phyloP scores from a whole-genome alignment of 2,329 filamentous ascomycete genomes.

The Botrytis medusae region DNA sequence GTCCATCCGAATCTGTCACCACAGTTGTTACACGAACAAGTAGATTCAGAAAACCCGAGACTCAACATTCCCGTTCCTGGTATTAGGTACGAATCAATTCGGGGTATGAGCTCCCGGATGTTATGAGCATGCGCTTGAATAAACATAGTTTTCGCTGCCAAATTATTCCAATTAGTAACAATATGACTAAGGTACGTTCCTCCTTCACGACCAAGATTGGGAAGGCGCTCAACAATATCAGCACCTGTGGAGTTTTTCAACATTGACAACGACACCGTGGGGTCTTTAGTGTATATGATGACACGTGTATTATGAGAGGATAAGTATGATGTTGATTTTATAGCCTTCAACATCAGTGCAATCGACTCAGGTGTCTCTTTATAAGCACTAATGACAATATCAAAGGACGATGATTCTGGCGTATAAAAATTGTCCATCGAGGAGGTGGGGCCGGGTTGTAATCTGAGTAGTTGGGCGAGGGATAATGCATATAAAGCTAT shows the following conservation, averaged over 20 bases:
- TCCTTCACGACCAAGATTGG: constrained; percentile 48
- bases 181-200: constrained; percentile 51
- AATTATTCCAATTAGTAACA: constrained; percentile 44
- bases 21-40: constrained; percentile 44
- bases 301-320: constrained; percentile 26
- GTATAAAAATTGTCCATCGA: constrained; percentile 28
- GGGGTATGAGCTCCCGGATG: constrained; percentile 41
- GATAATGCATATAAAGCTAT: background rate
- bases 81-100: constrained; percentile 45
- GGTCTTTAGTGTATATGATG: constrained; percentile 36
- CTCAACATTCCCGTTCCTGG: constrained; percentile 48
- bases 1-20: constrained; percentile 44
- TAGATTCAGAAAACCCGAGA: constrained; percentile 42
- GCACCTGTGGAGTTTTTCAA: constrained; percentile 32
- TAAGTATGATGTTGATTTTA: constrained; percentile 32
- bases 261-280: constrained; percentile 22
- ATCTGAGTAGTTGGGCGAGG: background rate
- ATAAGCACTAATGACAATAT: constrained; percentile 37
- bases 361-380: constrained; percentile 31
- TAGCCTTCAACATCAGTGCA: constrained; percentile 26
- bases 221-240: constrained; percentile 33
- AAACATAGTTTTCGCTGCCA: constrained; percentile 50
- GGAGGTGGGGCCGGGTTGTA: constrained; percentile 16
- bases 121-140: constrained; percentile 49
- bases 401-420: constrained; percentile 28